These are phyloP conservation scores for Rhizopus microsporus DNA, from an alignment of 371 early-diverging fungal species.

Conservation along the genomic window DNA sequence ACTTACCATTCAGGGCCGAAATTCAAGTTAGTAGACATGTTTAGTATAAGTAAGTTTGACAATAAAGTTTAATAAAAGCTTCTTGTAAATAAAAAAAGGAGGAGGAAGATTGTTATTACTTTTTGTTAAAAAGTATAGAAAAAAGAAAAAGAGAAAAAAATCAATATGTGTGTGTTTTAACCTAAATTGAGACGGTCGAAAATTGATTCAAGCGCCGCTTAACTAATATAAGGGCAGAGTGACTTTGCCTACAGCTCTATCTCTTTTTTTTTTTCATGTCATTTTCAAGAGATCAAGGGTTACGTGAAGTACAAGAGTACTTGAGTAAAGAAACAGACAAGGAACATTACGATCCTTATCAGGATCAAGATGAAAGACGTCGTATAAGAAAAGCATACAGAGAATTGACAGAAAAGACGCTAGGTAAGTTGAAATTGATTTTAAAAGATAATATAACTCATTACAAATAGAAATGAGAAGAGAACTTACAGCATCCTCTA, in stretches of 20 bases:
- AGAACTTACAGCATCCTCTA: constrained; percentile 40
- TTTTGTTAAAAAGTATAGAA: constrained; percentile 1
- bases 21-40: constrained; percentile 78
- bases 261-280: constrained; percentile 3
- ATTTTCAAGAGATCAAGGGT: constrained; percentile 15
- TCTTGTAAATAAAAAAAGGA: constrained; percentile 1
- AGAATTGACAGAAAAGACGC: constrained; percentile 46
- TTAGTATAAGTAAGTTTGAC: constrained; percentile 15
- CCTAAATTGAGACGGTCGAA: not conserved
- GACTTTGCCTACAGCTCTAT: too few relatives aligned
- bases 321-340: constrained; percentile 26
- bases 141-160: constrained; percentile 5
- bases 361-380: constrained; percentile 54
- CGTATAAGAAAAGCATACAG: constrained; percentile 51
- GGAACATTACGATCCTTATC: constrained; percentile 40
- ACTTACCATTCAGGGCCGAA: constrained; percentile 85
- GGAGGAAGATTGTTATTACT: not conserved
- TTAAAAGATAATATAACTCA: not conserved
- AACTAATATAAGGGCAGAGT: too few relatives aligned
- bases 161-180: not conserved
- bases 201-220: not conserved
- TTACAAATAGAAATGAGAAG: constrained; percentile 42
- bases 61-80: not conserved
- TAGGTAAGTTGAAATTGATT: constrained; percentile 34
- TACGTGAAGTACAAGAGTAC: constrained; percentile 15